Percentiles rank a stretch among this genome's conserved stretches.
Conservation (phyloP, 768 basidiomycete genomes). For the Dentipellis sp. region DNA sequence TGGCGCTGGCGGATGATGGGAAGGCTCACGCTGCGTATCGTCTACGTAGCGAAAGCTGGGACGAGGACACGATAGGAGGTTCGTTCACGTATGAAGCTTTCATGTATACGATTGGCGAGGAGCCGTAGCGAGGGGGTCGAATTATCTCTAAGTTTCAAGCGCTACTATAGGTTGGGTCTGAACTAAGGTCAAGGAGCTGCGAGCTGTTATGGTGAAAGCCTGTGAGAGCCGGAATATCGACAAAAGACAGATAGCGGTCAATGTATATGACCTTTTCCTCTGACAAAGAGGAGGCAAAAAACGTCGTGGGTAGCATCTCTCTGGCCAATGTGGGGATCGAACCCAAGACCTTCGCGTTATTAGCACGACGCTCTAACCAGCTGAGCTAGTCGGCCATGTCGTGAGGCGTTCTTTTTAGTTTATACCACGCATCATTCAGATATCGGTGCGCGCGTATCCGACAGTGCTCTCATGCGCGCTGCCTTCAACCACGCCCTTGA, state of each 20-base stretch:
- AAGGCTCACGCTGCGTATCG: not conserved
- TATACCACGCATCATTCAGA: too few species aligned
- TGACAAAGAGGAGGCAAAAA: too few species aligned
- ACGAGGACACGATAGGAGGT: not conserved
- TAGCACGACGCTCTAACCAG: constrained; percentile 92
- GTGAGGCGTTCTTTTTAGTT: too few species aligned
- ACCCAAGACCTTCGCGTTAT: constrained; percentile 30
- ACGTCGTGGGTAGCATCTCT: too few species aligned
- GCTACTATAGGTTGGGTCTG: not conserved
- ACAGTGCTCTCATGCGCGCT: too few species aligned
- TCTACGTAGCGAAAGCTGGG: not conserved
- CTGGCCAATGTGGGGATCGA: constrained; percentile 19
- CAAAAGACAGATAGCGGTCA: not conserved
- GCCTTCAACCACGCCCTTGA: too few species aligned
- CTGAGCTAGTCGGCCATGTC: constrained; percentile 57
- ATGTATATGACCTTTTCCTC: not conserved
- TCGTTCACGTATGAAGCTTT: not conserved
- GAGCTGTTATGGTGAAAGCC: not conserved
- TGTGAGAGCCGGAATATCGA: not conserved
- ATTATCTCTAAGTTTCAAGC: not conserved
- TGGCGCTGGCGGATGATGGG: not conserved
- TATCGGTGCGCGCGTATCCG: too few species aligned
- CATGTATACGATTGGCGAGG: not conserved
- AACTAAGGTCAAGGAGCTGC: not conserved
- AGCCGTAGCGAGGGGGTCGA: not conserved